Conservation (phyloP, 2,329 filamentous ascomycete genomes). For the Bimuria novae-zelandiae region DNA sequence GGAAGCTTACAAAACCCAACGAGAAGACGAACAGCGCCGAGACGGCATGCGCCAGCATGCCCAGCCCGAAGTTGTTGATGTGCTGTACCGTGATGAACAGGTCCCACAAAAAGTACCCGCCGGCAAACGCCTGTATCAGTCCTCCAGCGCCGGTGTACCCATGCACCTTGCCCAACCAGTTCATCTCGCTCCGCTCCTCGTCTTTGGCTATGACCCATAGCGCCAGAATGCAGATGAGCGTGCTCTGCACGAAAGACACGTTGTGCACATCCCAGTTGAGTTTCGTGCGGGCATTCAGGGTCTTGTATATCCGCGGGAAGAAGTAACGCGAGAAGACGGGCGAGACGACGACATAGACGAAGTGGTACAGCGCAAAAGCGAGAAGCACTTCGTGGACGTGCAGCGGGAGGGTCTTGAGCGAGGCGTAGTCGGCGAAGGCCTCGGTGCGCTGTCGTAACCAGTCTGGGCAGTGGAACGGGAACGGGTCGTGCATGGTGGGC, state of each 20-base stretch:
- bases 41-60: constrained; percentile 76
- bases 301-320: constrained; percentile 66
- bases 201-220: constrained; percentile 72
- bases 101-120: constrained; percentile 87
- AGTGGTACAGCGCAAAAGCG: constrained; percentile 69
- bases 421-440: constrained; percentile 66
- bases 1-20: constrained; percentile 72
- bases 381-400: constrained; percentile 78
- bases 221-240: constrained; percentile 72
- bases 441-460: constrained; percentile 60
- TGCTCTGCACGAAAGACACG: constrained; percentile 79
- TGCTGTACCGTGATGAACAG: constrained; percentile 70
- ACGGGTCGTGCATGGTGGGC: constrained; percentile 76
- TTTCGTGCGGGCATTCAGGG: constrained; percentile 65
- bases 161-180: constrained; percentile 71
- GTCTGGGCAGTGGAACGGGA: constrained; percentile 64
- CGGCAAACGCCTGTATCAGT: constrained; percentile 75
- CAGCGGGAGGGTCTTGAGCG: constrained; percentile 69
- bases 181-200: constrained; percentile 68
- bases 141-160: constrained; percentile 75
- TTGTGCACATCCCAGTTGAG: constrained; percentile 87
- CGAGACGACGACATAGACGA: constrained; percentile 69
- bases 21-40: constrained; percentile 75
- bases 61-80: constrained; percentile 73
- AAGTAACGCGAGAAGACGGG: constrained; percentile 67